Percentiles rank a stretch among this genome's conserved stretches.
phyloP scores from a whole-genome alignment of 768 basidiomycete genomes.

The Leccinum rimulosum region DNA sequence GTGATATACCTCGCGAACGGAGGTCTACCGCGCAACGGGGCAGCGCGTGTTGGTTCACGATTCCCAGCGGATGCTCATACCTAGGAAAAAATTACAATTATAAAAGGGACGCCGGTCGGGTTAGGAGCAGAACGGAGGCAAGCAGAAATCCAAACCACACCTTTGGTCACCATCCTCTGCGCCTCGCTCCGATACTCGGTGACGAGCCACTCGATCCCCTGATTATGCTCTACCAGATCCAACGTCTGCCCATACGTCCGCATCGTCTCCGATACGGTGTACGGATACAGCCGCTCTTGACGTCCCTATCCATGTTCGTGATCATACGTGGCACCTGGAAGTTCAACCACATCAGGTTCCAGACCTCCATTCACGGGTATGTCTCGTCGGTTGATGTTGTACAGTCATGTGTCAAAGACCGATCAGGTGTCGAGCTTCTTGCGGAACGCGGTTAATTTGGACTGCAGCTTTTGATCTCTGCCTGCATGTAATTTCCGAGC shows the following conservation, averaged over 20 bases:
- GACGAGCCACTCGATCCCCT: slow-evolving; percentile 68
- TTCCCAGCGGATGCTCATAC: slow-evolving; percentile 97
- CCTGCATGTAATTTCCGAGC: slow-evolving; percentile 96
- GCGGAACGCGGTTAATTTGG: too few relatives aligned
- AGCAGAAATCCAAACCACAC: slow-evolving; percentile 40
- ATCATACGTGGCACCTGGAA: slow-evolving; percentile 95
- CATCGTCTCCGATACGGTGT: slow-evolving; percentile 99
- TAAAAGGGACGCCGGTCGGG: background rate
- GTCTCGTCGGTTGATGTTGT: slow-evolving; percentile 90
- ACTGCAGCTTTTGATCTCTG: slow-evolving; percentile 44
- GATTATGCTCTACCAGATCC: too few relatives aligned
- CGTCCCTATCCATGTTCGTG: slow-evolving; percentile 97
- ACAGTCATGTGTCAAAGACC: slow-evolving; percentile 94
- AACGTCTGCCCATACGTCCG: slow-evolving; percentile 90
- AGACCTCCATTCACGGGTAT: slow-evolving; percentile 92
- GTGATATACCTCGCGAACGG: slow-evolving; percentile 62
- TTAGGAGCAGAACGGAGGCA: background rate
- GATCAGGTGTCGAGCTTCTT: slow-evolving; percentile 77
- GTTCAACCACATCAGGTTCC: slow-evolving; percentile 92
- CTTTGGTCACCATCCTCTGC: slow-evolving; percentile 89
- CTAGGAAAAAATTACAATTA: slow-evolving; percentile 36
- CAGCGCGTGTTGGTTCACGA: slow-evolving; percentile 78
- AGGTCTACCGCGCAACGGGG: slow-evolving; percentile 39
- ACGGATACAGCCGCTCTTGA: slow-evolving; percentile 92
- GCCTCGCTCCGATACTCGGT: slow-evolving; percentile 85